These are phyloP conservation scores for Herpotrichia juniperi DNA, from an alignment of 2,329 filamentous ascomycete genomes.

Conservation along the genomic window DNA sequence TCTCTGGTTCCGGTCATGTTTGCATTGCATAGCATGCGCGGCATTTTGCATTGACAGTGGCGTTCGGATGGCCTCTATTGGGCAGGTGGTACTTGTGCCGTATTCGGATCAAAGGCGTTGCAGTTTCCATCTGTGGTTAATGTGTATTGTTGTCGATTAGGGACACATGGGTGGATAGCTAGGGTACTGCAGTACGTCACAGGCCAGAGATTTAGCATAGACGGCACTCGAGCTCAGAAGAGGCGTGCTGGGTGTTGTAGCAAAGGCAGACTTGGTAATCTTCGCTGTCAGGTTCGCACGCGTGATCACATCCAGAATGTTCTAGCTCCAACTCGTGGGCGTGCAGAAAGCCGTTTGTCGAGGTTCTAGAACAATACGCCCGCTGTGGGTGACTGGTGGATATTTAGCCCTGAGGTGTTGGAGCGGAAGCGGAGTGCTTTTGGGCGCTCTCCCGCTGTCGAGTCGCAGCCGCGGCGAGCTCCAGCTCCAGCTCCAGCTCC, in stretches of 20 bases:
- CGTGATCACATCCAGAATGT: neutral
- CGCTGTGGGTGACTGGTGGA: conserved; percentile 19
- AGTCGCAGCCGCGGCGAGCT: too few species aligned
- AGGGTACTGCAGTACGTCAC: neutral
- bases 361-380: conserved; percentile 11
- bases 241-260: neutral
- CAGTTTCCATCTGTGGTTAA: neutral
- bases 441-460: neutral
- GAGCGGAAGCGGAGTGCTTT: neutral
- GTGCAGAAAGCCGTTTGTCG: neutral
- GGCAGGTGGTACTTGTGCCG: neutral
- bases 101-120: conserved; percentile 13
- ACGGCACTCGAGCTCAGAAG: neutral
- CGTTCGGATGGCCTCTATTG: conserved; percentile 13
- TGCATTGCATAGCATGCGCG: conserved; percentile 21
- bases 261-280: neutral
- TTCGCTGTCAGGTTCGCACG: neutral
- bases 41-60: conserved; percentile 31
- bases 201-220: neutral
- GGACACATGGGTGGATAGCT: neutral
- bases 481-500: too few species aligned
- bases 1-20: neutral
- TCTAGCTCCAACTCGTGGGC: neutral
- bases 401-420: conserved; percentile 11
- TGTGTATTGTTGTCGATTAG: conserved; percentile 11